Evolutionary conservation across 106 monocot species (phyloP).

Genomic region (Platanthera guangdongensis): DNA sequence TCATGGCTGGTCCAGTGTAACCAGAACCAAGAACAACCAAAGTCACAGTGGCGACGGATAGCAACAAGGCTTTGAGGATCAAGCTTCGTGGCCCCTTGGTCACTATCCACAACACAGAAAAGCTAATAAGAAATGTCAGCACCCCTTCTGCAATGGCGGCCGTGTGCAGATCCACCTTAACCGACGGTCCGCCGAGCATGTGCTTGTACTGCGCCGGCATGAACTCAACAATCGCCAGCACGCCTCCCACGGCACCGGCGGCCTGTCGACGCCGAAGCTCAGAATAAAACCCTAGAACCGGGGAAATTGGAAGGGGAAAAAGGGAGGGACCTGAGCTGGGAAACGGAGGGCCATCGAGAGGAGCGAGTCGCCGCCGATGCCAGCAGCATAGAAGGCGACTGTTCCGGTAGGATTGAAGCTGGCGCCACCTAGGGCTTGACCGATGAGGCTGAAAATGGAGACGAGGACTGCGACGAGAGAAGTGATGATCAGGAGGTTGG

Average conservation of each 20-base stretch:
- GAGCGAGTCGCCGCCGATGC: conserved; percentile 42
- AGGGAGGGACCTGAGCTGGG: conserved; percentile 68
- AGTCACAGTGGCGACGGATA: conserved; percentile 47
- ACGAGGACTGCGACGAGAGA: conserved; percentile 45
- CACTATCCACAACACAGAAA: conserved; percentile 61
- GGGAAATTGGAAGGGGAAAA: background rate
- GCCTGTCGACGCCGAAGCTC: conserved; percentile 26
- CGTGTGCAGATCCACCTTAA: conserved; percentile 80
- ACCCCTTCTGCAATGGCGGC: conserved; percentile 73
- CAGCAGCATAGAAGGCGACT: conserved; percentile 90
- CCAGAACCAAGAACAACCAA: conserved; percentile 50
- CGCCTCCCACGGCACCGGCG: conserved; percentile 68
- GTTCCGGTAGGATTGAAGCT: conserved; percentile 76
- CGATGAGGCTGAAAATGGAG: conserved; percentile 43
- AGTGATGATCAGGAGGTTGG: conserved; percentile 39
- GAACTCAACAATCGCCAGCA: conserved; percentile 51
- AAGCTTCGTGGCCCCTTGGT: conserved; percentile 57
- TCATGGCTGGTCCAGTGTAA: conserved; percentile 77
- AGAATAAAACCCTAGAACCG: background rate
- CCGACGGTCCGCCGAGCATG: conserved; percentile 62
- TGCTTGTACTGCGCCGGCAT: conserved; percentile 84
- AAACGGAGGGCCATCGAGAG: conserved; percentile 82
- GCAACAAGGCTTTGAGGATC: conserved; percentile 51
- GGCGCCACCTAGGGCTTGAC: conserved; percentile 61
- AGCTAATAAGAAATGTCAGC: conserved; percentile 73